Base-by-base conservation (phyloP, 2,329 filamentous ascomycete species). In the Ascochyta pisi region DNA sequence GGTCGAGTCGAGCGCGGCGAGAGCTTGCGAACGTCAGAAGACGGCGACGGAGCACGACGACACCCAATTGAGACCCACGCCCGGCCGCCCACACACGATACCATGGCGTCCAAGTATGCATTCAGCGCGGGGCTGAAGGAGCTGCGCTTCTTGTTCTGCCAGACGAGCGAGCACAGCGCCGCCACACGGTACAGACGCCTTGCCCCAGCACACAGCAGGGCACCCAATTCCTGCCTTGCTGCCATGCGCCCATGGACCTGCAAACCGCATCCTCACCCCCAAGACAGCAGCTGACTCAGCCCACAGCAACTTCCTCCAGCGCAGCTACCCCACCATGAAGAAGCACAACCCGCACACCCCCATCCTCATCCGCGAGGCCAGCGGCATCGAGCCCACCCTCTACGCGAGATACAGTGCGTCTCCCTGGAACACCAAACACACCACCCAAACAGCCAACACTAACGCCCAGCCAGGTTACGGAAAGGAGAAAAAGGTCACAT, bases 291-390 rank as follows among this genome's bases (percentile, higher is more conserved):
- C 58, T 63, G 45, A 65, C 40, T 29, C 8, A 8, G 6, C 5
- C 3, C n/a, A 29, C 33, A 97, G 95, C 77, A 88, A 90, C 27
- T 99, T 99, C 81, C 84, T 99, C 65, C 89, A 89, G 64, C 87
- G 91, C 76, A 88, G 92, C 65, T 99, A 99, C 79, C 95, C 95
- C 42, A 95, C 91, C 58, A 98, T 99, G 94, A 99, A 99, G 87
- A 96, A 96, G 84, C 91, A 94, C 84, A 99, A 99, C 82, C 95
- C 95, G 54, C 83, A 90, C 78, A 93, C 86, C 44, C 95, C 95
- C 50, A 98, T 99, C 79, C 83, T 99, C 83, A 88, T 99, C 73
- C 91, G 95, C 74, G 95, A 98, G 83, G 95, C 94, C 49, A 82
- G 86, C 67, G 92, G 91, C 72, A 91, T 91, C 50, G 82, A 90